phyloP scores from a whole-genome alignment of 441 rosid genomes.

The Cnidoscolus chayamansa region DNA sequence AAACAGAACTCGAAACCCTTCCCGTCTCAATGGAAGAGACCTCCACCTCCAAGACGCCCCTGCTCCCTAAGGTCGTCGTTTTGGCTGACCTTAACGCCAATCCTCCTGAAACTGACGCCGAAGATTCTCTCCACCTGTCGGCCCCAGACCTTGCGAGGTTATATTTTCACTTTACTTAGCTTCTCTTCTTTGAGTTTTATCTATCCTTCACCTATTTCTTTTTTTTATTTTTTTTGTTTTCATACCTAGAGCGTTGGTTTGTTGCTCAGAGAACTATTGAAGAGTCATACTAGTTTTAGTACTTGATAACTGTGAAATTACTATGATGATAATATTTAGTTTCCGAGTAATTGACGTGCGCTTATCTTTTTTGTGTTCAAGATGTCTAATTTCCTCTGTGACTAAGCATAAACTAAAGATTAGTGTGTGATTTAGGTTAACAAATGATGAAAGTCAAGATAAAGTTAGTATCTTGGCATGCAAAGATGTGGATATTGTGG shows the following conservation, averaged over 20 bases:
- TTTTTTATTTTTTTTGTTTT: not conserved
- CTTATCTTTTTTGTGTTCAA: not conserved
- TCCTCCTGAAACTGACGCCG: constrained; percentile 73
- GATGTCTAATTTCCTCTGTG: not conserved
- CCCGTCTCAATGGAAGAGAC: constrained; percentile 29
- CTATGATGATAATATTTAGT: not conserved
- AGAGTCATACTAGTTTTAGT: not conserved
- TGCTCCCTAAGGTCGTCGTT: constrained; percentile 53
- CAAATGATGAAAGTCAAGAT: constrained; percentile 62
- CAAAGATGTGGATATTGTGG: constrained; percentile 51
- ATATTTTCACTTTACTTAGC: not conserved
- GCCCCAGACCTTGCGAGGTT: constrained; percentile 41
- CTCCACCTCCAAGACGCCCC: constrained; percentile 26
- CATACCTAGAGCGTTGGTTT: not conserved
- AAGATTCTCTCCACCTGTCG: constrained; percentile 34
- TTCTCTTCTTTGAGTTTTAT: not conserved
- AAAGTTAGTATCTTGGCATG: constrained; percentile 38
- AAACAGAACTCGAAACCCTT: constrained; percentile 39
- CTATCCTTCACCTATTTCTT: not conserved
- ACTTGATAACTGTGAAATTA: not conserved
- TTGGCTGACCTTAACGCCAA: constrained; percentile 89
- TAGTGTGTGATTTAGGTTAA: constrained; percentile 29
- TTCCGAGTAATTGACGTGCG: not conserved
- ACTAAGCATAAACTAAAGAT: not conserved
- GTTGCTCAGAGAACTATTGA: not conserved